These are phyloP conservation scores for Pseudogymnoascus sp. DNA, from an alignment of 2,329 filamentous ascomycete species.

Conservation along the genomic window DNA sequence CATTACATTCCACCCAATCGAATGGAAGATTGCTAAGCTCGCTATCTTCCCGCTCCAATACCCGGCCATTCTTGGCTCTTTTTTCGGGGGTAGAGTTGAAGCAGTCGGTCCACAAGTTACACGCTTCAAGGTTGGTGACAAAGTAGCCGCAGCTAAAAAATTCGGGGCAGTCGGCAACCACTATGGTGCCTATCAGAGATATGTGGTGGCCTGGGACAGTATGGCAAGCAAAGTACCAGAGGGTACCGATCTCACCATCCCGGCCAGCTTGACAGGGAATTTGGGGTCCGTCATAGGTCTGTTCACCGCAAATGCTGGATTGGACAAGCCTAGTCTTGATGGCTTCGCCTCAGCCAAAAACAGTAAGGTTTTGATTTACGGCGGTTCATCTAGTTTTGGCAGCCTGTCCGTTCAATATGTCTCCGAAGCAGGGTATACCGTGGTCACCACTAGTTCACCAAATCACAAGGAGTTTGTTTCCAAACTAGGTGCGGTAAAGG, in stretches of 20 bases:
- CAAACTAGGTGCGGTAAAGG: slow-evolving; percentile 25
- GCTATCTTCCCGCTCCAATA: slow-evolving; percentile 23
- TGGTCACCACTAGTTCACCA: slow-evolving; percentile 38
- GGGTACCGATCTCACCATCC: too few species aligned
- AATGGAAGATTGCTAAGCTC: slow-evolving; percentile 5
- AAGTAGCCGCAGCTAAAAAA: slow-evolving; percentile 17
- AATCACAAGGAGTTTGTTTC: slow-evolving; percentile 29
- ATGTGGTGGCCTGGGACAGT: too few species aligned
- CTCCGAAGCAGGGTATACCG: slow-evolving; percentile 39
- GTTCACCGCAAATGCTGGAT: slow-evolving; percentile 21
- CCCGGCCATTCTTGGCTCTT: slow-evolving; percentile 42
- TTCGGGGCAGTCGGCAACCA: not conserved
- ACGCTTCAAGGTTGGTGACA: slow-evolving; percentile 46
- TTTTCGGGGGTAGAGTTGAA: slow-evolving; percentile 48
- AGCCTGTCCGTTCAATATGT: slow-evolving; percentile 42
- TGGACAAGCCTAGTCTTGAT: too few species aligned
- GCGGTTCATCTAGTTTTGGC: slow-evolving; percentile 44
- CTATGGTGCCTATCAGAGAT: slow-evolving; percentile 18
- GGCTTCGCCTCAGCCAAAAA: too few species aligned
- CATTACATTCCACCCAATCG: too few species aligned
- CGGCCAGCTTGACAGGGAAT: too few species aligned
- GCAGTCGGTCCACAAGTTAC: slow-evolving; percentile 43
- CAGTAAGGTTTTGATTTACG: slow-evolving; percentile 40
- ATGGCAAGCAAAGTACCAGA: slow-evolving; percentile 22
- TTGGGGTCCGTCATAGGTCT: slow-evolving; percentile 19